phyloP scores from a whole-genome alignment of 2,329 filamentous ascomycete genomes.

The Acrocalymma vagum region DNA sequence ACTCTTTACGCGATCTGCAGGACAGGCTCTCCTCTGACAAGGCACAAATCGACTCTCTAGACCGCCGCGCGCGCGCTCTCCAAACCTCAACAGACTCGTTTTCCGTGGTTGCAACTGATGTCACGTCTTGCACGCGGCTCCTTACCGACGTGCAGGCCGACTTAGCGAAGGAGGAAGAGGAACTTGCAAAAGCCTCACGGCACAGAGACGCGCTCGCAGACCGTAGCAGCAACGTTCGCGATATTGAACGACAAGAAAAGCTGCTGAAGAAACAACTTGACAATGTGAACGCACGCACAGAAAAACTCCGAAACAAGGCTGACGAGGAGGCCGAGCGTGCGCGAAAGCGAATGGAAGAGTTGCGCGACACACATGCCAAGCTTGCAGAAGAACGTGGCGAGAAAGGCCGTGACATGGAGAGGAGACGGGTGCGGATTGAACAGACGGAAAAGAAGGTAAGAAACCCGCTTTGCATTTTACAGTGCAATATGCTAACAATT shows the following conservation, averaged over 20 bases:
- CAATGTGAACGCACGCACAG: constrained; percentile 87
- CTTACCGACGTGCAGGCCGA: constrained; percentile 89
- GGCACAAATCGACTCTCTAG: constrained; percentile 83
- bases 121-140: constrained; percentile 86
- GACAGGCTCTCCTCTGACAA: constrained; percentile 82
- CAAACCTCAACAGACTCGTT: constrained; percentile 95
- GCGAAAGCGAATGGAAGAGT: constrained; percentile 88
- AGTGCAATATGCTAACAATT: constrained; percentile 23
- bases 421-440: constrained; percentile 90
- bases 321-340: constrained; percentile 82
- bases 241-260: constrained; percentile 88
- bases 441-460: constrained; percentile 97
- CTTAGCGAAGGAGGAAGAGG: constrained; percentile 89
- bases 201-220: constrained; percentile 90
- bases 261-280: constrained; percentile 83
- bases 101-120: constrained; percentile 81
- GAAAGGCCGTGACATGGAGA: constrained; percentile 91
- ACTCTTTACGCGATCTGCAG: constrained; percentile 81
- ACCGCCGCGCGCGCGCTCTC: constrained; percentile 85
- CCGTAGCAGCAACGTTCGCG: constrained; percentile 85
- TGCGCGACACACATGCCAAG: constrained; percentile 79
- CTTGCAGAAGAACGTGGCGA: constrained; percentile 85
- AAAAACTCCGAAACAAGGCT: constrained; percentile 81
- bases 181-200: constrained; percentile 78
- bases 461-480: constrained; percentile 3